Base-by-base conservation (phyloP, 805 yeast genomes). In the Yarrowia phangngaensis region DNA sequence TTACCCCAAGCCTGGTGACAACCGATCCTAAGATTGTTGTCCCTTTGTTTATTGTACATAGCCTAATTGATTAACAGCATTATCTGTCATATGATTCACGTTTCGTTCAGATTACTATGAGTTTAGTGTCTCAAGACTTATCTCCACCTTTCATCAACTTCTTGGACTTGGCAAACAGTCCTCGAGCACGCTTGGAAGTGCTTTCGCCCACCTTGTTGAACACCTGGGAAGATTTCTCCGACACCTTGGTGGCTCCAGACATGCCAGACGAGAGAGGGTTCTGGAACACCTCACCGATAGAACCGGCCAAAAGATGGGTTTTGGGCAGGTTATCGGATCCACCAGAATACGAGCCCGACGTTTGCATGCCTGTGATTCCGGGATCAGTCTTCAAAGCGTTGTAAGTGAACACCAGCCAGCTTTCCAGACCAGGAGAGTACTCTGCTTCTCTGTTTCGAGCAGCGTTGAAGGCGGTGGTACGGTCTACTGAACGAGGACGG, bases 151-250 rank as follows among this genome's bases (percentile, higher is more conserved):
- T 41, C 34, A 59, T 56, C 16, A 60, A 38, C 54, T 60, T 59
- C 35, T 52, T 51, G 13, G 61, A 65, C 53, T 56, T 61, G 19
- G 66, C 67, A 52, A 65, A 59, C 43, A 65, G 53, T 8, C 64
- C 61, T 49, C 57, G 58, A 28, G 64, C 63, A n/a, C 56, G 51
- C 53, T 57, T 58, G 30, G 60, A 55, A 8, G 64, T 56, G 55
- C 62, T 62, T 47, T 62, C 66, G 8, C 69, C 65, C 8, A 64
- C 62, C 52, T 56, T 56, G 29, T 55, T 55, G 15, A 55, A 43
- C 20, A 47, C 52, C 23, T 54, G 51, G 6, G 56, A 40, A 26
- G 50, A 36, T 32, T 36, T 52, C 8, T 49, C 48, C 5, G 45
- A 20, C 24, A 40, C 38, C 46, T 33, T 29, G 16, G 34, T 24